Percentiles rank a stretch among this genome's conserved stretches.
Conservation (phyloP, 495 filamentous ascomycete species). For the Penicillium flavigenum region DNA sequence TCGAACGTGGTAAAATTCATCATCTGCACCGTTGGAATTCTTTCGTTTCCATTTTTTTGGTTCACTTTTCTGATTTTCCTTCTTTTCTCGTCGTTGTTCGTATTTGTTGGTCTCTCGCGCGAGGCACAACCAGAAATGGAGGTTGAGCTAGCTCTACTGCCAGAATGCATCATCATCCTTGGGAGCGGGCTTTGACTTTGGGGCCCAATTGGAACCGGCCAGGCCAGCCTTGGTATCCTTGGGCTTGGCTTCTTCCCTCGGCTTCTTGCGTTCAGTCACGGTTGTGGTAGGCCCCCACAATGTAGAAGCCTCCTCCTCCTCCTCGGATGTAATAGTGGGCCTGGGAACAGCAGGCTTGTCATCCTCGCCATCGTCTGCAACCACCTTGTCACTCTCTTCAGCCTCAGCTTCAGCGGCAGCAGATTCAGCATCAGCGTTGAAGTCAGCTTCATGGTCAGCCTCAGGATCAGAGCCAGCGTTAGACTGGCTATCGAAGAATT, state of each 20-base stretch:
- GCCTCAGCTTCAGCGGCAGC: conserved; percentile 9
- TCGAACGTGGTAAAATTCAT: not conserved
- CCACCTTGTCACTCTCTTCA: not conserved
- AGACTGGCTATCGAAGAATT: conserved; percentile 30
- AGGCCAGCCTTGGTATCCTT: not conserved
- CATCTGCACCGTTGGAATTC: conserved; percentile 2
- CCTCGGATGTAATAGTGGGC: not conserved
- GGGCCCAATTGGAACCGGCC: not conserved
- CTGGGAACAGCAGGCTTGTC: not conserved
- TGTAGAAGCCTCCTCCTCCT: not conserved
- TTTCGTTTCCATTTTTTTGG: conserved; percentile 8
- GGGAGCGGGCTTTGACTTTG: not conserved
- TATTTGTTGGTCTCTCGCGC: not conserved
- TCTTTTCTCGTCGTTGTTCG: not conserved
- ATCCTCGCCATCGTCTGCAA: not conserved
- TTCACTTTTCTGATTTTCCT: not conserved
- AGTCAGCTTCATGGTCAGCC: not conserved
- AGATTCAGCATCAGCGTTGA: conserved; percentile 4
- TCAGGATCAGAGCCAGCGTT: conserved; percentile 9
- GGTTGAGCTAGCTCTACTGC: not conserved
- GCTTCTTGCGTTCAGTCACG: not conserved
- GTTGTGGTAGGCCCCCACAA: too few species aligned
- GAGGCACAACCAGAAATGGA: not conserved
- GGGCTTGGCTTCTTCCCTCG: not conserved
- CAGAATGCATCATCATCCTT: not conserved